These are phyloP conservation scores for Fusarium albidum DNA, from an alignment of 2,329 filamentous ascomycete species.

Conservation along the genomic window DNA sequence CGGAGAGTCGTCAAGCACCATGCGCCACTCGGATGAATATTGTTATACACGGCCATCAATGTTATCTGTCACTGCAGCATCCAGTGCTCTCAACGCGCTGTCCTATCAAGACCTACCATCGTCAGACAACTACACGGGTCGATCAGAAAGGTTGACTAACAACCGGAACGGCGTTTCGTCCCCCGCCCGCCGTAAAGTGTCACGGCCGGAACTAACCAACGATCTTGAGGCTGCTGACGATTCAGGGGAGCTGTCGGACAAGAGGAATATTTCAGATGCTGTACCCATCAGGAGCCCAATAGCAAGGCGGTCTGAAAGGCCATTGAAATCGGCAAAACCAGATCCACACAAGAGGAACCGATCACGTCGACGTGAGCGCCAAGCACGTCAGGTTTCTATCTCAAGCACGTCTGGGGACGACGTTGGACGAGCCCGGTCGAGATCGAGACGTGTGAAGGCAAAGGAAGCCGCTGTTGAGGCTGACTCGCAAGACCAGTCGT, in stretches of 20 bases:
- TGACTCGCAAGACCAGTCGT: constrained; percentile 57
- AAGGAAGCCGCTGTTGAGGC: constrained; percentile 47
- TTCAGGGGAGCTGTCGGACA: constrained; percentile 32
- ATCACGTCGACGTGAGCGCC: constrained; percentile 33
- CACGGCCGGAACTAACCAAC: constrained; percentile 27
- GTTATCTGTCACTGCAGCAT: constrained; percentile 64
- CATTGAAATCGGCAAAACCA: constrained; percentile 20
- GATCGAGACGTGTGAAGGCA: constrained; percentile 39
- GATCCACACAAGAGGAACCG: constrained; percentile 27
- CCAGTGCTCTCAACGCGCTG: constrained; percentile 58
- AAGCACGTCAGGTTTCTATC: constrained; percentile 27
- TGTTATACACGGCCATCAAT: constrained; percentile 51
- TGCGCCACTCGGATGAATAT: constrained; percentile 53
- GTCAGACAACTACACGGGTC: constrained; percentile 26
- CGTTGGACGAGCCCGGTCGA: constrained; percentile 32
- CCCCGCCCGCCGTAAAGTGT: constrained; percentile 25
- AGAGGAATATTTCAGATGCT: constrained; percentile 23
- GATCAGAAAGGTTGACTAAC: constrained; percentile 24
- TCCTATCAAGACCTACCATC: constrained; percentile 37
- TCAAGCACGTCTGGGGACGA: constrained; percentile 42
- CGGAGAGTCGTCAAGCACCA: constrained; percentile 41
- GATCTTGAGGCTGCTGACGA: constrained; percentile 32
- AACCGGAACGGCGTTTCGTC: constrained; percentile 16
- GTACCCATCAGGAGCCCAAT: constrained; percentile 26
- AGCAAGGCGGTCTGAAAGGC: constrained; percentile 20